Conservation (phyloP, 345 rosid species). For the Gossypium anomalum region DNA sequence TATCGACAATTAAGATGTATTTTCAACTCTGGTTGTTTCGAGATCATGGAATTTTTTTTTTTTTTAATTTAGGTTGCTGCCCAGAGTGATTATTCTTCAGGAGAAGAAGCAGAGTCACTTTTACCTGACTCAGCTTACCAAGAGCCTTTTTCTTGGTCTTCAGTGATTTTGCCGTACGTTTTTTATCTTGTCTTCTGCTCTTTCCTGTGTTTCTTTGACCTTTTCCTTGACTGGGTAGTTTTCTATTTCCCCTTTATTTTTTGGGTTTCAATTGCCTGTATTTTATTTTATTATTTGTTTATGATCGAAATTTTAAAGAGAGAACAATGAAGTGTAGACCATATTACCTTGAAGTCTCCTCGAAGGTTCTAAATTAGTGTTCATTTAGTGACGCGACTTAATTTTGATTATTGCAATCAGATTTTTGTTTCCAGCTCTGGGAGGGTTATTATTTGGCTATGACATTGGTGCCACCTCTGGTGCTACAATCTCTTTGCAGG, state of each 20-base stretch:
- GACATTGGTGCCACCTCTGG: constrained; percentile 99
- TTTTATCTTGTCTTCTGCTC: constrained; percentile 13
- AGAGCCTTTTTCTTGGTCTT: constrained; percentile 79
- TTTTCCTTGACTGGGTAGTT: background rate
- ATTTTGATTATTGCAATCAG: constrained; percentile 34
- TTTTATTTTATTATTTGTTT: background rate
- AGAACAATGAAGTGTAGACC: background rate
- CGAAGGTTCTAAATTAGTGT: background rate
- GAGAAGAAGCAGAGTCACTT: constrained; percentile 46
- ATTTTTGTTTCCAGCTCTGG: constrained; percentile 88
- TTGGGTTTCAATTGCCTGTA: background rate
- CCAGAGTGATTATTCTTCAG: constrained; percentile 43
- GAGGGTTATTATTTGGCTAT: constrained; percentile 86
- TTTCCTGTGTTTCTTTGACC: background rate
- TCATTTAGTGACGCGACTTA: constrained; percentile 2
- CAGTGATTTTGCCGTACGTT: constrained; percentile 83
- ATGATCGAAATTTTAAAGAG: background rate
- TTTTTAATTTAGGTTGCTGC: constrained; percentile 39
- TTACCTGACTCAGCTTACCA: constrained; percentile 36
- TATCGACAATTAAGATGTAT: background rate
- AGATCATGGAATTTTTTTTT: background rate
- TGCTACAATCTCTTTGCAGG: constrained; percentile 87
- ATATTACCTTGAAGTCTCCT: background rate
- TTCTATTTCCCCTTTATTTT: background rate
- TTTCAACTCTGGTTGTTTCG: background rate